Percentiles rank a stretch among this genome's conserved stretches.
Evolutionary conservation across 2,329 filamentous ascomycete genomes (phyloP).

Genomic region (Podosphaera fusca): DNA sequence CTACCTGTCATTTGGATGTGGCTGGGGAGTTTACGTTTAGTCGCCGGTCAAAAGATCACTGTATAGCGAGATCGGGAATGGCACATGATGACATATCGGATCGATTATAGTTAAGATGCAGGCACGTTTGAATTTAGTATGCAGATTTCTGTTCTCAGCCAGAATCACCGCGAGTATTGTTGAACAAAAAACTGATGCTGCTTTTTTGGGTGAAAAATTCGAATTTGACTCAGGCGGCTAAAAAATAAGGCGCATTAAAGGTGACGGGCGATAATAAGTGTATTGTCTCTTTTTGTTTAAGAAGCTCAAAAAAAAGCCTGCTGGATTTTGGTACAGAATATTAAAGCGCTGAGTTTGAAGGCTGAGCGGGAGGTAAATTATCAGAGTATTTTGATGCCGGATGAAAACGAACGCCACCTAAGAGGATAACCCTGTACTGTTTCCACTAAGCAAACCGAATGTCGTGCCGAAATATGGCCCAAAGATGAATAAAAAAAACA

Average conservation of each 20-base stretch:
- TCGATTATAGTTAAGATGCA: constrained; percentile 1
- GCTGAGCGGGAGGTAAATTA: constrained; percentile 14
- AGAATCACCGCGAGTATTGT: constrained; percentile 6
- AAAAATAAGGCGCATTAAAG: constrained; percentile 15
- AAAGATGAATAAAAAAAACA: constrained; percentile 10
- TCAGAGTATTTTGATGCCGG: constrained; percentile 14
- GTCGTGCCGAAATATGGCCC: constrained; percentile 14
- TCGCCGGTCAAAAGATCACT: constrained; percentile 7
- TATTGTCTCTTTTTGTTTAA: constrained; percentile 10
- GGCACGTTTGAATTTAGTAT: constrained; percentile 12
- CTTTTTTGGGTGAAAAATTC: constrained; percentile 13
- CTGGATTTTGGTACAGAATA: constrained; percentile 18
- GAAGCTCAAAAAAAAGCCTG: constrained; percentile 13
- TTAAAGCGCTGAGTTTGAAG: constrained; percentile 16
- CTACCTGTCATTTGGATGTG: background rate
- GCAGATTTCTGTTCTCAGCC: constrained; percentile 9
- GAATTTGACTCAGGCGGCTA: constrained; percentile 16
- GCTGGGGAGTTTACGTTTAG: constrained; percentile 8
- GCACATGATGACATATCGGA: background rate
- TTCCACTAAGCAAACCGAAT: constrained; percentile 15
- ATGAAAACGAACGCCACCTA: constrained; percentile 11
- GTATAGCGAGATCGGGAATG: constrained; percentile 2
- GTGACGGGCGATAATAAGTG: constrained; percentile 13
- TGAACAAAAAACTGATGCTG: constrained; percentile 14
- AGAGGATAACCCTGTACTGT: constrained; percentile 12